Percentiles rank a stretch among this genome's conserved stretches.
These are phyloP conservation scores for Candida coleopterorum DNA, from an alignment of 805 yeast genomes.

Conservation along the genomic window DNA sequence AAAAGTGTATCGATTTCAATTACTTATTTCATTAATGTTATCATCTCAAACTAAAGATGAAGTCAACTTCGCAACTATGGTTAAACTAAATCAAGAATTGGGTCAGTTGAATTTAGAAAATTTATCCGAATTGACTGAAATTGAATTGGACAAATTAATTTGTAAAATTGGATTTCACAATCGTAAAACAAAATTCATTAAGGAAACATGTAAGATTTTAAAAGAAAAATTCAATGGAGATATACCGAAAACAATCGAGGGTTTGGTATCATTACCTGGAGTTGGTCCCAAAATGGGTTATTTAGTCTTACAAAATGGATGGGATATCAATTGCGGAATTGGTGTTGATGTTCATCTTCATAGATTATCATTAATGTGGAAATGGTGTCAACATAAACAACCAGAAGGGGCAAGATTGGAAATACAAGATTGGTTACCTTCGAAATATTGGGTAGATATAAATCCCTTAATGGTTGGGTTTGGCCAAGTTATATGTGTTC, in stretches of 20 bases:
- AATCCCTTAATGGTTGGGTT: constrained; percentile 88
- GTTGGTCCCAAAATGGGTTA: constrained; percentile 96
- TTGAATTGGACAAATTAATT: constrained; percentile 61
- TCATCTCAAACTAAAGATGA: constrained; percentile 93
- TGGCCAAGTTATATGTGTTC: constrained; percentile 84
- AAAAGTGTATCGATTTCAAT: constrained; percentile 56
- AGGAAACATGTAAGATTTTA: constrained; percentile 53
- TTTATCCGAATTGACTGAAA: constrained; percentile 44
- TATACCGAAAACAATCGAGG: constrained; percentile 66
- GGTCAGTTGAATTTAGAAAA: constrained; percentile 60
- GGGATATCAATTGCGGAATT: constrained; percentile 75
- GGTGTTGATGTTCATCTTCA: constrained; percentile 94
- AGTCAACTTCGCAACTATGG: constrained; percentile 70
- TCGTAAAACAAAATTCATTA: constrained; percentile 69
- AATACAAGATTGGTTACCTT: constrained; percentile 71
- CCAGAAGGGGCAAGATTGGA: constrained; percentile 74
- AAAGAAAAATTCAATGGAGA: constrained; percentile 53
- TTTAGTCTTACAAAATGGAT: constrained; percentile 73
- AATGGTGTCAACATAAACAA: constrained; percentile 55
- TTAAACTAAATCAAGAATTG: constrained; percentile 45
- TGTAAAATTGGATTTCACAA: constrained; percentile 82
- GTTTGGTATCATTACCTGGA: constrained; percentile 71
- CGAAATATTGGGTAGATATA: constrained; percentile 72
- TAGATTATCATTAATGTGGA: constrained; percentile 73
- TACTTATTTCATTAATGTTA: constrained; percentile 75